phyloP scores from a whole-genome alignment of 75 land plant species.

The Adiantum capillusveneris region DNA sequence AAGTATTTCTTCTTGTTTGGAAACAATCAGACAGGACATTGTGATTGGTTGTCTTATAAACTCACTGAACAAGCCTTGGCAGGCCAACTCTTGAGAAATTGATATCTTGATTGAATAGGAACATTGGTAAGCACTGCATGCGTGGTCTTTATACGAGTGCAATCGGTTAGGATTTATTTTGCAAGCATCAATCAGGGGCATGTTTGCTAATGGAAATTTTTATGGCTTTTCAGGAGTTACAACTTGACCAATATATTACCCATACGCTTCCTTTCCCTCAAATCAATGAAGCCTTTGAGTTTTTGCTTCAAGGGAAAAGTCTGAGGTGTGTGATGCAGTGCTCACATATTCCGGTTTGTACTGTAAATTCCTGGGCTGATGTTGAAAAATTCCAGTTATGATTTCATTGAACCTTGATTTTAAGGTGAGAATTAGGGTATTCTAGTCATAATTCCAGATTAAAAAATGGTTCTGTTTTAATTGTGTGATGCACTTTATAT shows the following conservation, averaged over 20 bases:
- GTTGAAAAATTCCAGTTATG: too few species aligned
- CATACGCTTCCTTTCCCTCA: constrained; percentile 58
- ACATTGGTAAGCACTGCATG: too few species aligned
- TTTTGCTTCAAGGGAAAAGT: constrained; percentile 72
- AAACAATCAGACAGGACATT: too few species aligned
- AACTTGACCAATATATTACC: constrained; percentile 63
- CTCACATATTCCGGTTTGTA: too few species aligned
- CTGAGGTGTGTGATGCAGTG: constrained; percentile 82
- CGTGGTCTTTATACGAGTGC: too few species aligned
- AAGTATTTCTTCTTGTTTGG: too few species aligned
- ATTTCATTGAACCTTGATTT: too few species aligned
- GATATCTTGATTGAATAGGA: not conserved
- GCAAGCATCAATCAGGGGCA: not conserved
- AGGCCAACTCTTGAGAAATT: not conserved
- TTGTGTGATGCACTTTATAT: too few species aligned
- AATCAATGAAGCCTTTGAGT: constrained; percentile 70
- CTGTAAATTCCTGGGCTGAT: too few species aligned
- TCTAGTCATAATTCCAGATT: too few species aligned
- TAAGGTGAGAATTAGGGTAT: too few species aligned
- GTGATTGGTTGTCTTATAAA: not conserved
- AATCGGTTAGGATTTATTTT: not conserved
- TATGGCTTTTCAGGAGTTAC: constrained; percentile 47
- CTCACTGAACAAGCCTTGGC: not conserved
- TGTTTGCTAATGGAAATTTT: not conserved
- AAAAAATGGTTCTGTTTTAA: too few species aligned